Conservation (phyloP, 176 grass and related monocot genomes). For the Cenchrus fungigraminus region DNA sequence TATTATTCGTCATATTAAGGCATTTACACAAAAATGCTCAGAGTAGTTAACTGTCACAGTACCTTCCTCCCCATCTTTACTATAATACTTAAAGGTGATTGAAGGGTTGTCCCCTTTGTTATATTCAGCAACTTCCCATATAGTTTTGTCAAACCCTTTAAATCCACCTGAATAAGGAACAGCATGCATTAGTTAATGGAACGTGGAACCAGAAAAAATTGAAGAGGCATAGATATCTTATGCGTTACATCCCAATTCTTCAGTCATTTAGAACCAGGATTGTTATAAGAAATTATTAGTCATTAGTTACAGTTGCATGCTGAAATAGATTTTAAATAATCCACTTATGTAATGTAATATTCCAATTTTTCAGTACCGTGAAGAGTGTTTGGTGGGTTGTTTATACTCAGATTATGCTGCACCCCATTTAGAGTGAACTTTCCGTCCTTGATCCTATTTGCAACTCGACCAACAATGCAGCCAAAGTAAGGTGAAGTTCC, state of each 20-base stretch:
- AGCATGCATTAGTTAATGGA: slow-evolving; percentile 7
- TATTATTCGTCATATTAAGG: slow-evolving; percentile 14
- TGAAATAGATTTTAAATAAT: slow-evolving; percentile 6
- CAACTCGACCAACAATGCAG: slow-evolving; percentile 87
- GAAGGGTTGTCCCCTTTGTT: slow-evolving; percentile 65
- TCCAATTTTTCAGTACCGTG: slow-evolving; percentile 56
- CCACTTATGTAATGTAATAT: neutral
- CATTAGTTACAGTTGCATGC: slow-evolving; percentile 14
- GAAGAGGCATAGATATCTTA: neutral
- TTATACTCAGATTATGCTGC: slow-evolving; percentile 70
- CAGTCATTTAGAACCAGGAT: slow-evolving; percentile 8
- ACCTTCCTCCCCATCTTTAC: slow-evolving; percentile 96
- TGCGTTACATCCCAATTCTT: neutral
- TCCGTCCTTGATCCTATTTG: slow-evolving; percentile 87
- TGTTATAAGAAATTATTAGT: neutral
- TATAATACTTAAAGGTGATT: slow-evolving; percentile 84
- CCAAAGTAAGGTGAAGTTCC: slow-evolving; percentile 83
- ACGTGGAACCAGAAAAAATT: neutral
- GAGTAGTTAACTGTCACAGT: neutral
- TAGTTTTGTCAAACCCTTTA: slow-evolving; percentile 87
- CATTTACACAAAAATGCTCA: neutral
- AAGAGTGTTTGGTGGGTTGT: slow-evolving; percentile 78
- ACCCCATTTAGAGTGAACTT: slow-evolving; percentile 73
- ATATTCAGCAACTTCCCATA: slow-evolving; percentile 73
- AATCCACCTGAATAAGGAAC: slow-evolving; percentile 61